A percentile compares a stretch with the other conserved stretches of the same genome.
phyloP scores from a whole-genome alignment of 2,329 filamentous ascomycete species.

The Xylariaceae sp. region DNA sequence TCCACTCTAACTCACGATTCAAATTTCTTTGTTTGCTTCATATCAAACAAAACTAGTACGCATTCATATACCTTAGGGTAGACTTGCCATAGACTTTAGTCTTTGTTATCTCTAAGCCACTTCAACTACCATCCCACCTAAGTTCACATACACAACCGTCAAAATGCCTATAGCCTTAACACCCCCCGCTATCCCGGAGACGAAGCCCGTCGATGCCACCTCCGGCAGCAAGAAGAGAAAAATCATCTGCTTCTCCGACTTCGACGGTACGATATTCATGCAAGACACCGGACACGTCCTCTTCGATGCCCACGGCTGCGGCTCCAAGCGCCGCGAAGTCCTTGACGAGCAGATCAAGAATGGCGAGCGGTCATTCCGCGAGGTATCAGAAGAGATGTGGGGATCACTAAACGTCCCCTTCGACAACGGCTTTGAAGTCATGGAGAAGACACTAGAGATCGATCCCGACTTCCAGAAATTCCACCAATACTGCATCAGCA shows the following conservation, averaged over 20 bases:
- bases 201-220: slow-evolving; percentile 29
- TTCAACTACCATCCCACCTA: neutral
- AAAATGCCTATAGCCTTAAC: slow-evolving; percentile 41
- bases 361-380: slow-evolving; percentile 64
- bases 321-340: slow-evolving; percentile 50
- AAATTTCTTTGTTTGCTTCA: neutral
- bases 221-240: slow-evolving; percentile 47
- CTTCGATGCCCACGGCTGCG: slow-evolving; percentile 64
- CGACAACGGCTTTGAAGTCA: slow-evolving; percentile 64
- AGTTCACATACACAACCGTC: neutral
- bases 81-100: neutral
- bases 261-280: slow-evolving; percentile 71
- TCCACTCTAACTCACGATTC: neutral
- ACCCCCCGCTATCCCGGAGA: slow-evolving; percentile 29
- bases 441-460: slow-evolving; percentile 60
- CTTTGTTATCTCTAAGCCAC: neutral
- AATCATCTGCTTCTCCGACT: slow-evolving; percentile 62
- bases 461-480: slow-evolving; percentile 63
- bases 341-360: slow-evolving; percentile 64
- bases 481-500: slow-evolving; percentile 61
- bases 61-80: neutral
- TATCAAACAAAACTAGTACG: neutral
- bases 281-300: slow-evolving; percentile 69
- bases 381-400: slow-evolving; percentile 73
- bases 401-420: slow-evolving; percentile 64